A percentile compares a stretch with the other conserved stretches of the same genome.
Evolutionary conservation across 768 basidiomycete genomes (phyloP).

Genomic region (Phaeotremella skinneri): DNA sequence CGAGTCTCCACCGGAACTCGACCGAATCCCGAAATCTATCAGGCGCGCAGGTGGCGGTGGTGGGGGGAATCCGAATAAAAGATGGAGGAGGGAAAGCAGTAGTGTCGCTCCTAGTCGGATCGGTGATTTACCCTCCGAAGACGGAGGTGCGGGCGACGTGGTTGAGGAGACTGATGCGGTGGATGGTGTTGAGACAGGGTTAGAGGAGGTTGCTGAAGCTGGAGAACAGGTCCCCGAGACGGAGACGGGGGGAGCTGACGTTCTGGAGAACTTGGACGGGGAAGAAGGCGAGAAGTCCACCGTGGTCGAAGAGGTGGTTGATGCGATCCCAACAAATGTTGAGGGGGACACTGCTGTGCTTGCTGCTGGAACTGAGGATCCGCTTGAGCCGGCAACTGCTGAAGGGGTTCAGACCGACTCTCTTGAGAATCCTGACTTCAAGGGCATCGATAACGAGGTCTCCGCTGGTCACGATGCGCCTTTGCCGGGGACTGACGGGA

Average conservation of each 20-base stretch:
- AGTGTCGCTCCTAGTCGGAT: constrained; percentile 33
- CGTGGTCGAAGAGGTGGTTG: constrained; percentile 4
- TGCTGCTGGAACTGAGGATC: too few species aligned
- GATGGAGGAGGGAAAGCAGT: constrained; percentile 36
- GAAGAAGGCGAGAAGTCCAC: constrained; percentile 7
- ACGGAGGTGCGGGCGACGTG: constrained; percentile 2
- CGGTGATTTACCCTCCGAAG: constrained; percentile 4
- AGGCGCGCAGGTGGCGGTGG: not conserved
- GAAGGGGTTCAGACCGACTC: too few species aligned
- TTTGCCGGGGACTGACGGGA: too few species aligned
- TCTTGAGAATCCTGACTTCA: constrained; percentile 8
- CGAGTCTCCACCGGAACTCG: constrained; percentile 51
- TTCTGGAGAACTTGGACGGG: constrained; percentile 15
- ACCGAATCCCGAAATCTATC: constrained; percentile 41
- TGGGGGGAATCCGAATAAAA: constrained; percentile 32
- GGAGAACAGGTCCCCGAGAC: too few species aligned
- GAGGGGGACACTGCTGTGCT: not conserved
- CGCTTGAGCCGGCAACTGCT: too few species aligned
- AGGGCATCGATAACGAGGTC: constrained; percentile 1
- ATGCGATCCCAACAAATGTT: constrained; percentile 1
- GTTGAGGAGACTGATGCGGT: constrained; percentile 11
- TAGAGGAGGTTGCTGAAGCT: too few species aligned
- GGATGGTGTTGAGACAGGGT: constrained; percentile 6
- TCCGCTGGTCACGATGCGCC: too few species aligned
- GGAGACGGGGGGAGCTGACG: too few species aligned